Evolutionary conservation across 2,329 filamentous ascomycete genomes (phyloP).

Genomic region (Lasiodiplodia citricola): DNA sequence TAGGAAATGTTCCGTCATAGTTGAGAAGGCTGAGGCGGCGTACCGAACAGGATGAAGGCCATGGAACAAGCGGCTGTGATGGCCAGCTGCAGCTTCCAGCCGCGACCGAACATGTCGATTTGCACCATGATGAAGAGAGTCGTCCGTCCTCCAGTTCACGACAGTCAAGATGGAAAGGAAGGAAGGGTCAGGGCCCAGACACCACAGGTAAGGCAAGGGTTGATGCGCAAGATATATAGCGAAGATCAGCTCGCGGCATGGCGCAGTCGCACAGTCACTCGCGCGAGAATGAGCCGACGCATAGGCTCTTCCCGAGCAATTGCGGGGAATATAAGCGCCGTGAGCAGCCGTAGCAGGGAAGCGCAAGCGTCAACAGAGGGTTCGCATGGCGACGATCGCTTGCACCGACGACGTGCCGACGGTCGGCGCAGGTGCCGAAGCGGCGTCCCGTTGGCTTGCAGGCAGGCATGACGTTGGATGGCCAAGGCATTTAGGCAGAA

Average conservation of each 20-base stretch:
- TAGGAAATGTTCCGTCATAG: not conserved
- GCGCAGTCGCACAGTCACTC: not conserved
- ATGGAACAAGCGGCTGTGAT: slow-evolving; percentile 24
- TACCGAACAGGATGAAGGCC: slow-evolving; percentile 26
- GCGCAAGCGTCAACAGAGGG: slow-evolving; percentile 3
- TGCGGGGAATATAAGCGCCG: slow-evolving; percentile 14
- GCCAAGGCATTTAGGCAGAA: slow-evolving; percentile 13
- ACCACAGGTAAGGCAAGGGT: not conserved
- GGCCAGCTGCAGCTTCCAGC: slow-evolving; percentile 25
- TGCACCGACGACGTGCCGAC: slow-evolving; percentile 12
- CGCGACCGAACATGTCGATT: slow-evolving; percentile 24
- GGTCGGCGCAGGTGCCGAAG: slow-evolving; percentile 14
- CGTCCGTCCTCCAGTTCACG: not conserved
- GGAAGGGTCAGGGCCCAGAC: slow-evolving; percentile 5
- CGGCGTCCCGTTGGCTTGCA: not conserved
- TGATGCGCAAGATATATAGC: slow-evolving; percentile 8
- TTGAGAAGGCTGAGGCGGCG: too few species aligned
- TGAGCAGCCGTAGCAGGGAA: slow-evolving; percentile 6
- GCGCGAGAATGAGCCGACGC: slow-evolving; percentile 3
- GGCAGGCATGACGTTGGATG: slow-evolving; percentile 5
- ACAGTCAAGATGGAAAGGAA: not conserved
- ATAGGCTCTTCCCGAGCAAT: slow-evolving; percentile 5
- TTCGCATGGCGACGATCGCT: slow-evolving; percentile 5
- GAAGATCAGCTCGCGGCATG: not conserved
- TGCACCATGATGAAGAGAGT: slow-evolving; percentile 7